Evolutionary conservation across 2,329 filamentous ascomycete species (phyloP), one percentile per base, ranked within the genome.

Genomic region (Alternaria ventricosa): DNA sequence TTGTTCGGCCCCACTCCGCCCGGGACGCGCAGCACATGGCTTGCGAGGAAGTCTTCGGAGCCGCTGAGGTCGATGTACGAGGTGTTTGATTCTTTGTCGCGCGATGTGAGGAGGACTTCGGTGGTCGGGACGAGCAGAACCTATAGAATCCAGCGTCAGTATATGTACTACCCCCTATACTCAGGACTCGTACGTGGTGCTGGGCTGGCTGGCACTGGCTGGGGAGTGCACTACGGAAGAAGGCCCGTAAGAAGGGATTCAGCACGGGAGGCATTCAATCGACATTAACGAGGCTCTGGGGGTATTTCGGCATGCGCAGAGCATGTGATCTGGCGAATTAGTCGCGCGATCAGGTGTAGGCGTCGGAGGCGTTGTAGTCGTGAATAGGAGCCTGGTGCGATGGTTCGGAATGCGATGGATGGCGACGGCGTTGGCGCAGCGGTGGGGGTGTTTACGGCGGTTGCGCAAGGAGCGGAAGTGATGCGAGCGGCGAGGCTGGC

Each of bases 231-330:
- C 94, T 98, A 86, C 93, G 94, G 88, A 97, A 97, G 89, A 99
- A 98, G 87, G 95, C 94, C 86, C 92, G 91, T 82, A 99, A 88
- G 84, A 97, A 98, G 81, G 96, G 96, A 84, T 99, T 99, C 90
- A 98, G 88, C 68, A 77, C 75, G 85, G 96, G 93, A 90, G 94
- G 94, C 94, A 97, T 97, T 89, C 91, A 91, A 85, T 82, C 83
- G 79, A 80, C 75, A 78, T 75, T 46, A 70, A 74, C 59, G 44
- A 58, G 57, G 49, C 47, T 67, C 66, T 58, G 67, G 51, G 55
- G 55, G 45, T 44, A 50, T 46, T 57, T 68, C 62, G 62, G 67
- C 62, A 65, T 62, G 68, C 62, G 67, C 64, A 65, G 73, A 66
- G 67, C 76, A 78, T 78, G 66, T 59, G 74, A 65, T 67, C 72